A percentile compares a stretch with the other conserved stretches of the same genome.
Evolutionary conservation across 2,329 filamentous ascomycete species (phyloP).

Genomic region (Colletotrichum neosansevieriae): DNA sequence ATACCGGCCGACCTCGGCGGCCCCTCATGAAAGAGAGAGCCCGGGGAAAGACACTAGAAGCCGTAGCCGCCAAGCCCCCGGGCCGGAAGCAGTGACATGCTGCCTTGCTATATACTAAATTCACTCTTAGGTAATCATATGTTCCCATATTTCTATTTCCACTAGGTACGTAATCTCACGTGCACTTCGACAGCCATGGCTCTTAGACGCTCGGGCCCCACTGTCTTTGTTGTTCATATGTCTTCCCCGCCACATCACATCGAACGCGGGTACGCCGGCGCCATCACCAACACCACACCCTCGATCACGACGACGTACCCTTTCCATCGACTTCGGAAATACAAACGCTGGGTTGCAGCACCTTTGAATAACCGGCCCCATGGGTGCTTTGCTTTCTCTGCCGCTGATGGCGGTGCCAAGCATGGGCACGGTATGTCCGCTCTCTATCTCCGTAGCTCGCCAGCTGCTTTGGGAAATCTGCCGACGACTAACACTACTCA

Average conservation of each 20-base stretch:
- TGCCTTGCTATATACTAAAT: no score
- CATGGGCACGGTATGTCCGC: slow-evolving; percentile 79
- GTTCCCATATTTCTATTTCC: no score
- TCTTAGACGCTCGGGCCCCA: background rate
- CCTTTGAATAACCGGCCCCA: slow-evolving; percentile 53
- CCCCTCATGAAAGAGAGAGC: no score
- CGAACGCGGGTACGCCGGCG: background rate
- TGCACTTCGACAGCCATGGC: background rate
- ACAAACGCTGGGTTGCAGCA: background rate
- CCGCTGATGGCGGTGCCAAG: slow-evolving; percentile 91
- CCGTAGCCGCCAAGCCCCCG: no score
- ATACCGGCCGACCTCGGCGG: no score
- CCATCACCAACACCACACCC: background rate
- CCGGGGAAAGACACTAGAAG: no score
- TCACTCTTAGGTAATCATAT: no score
- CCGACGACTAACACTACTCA: slow-evolving; percentile 50
- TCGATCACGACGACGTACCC: background rate
- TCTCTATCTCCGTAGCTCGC: slow-evolving; percentile 27
- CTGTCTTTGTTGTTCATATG: background rate
- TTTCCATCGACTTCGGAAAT: background rate
- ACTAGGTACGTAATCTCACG: background rate
- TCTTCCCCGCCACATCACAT: background rate
- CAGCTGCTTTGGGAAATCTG: background rate
- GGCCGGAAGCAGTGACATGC: no score
- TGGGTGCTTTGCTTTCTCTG: slow-evolving; percentile 93